These are phyloP conservation scores for Stevia rebaudiana DNA, from an alignment of 140 eudicot species.

Conservation along the genomic window DNA sequence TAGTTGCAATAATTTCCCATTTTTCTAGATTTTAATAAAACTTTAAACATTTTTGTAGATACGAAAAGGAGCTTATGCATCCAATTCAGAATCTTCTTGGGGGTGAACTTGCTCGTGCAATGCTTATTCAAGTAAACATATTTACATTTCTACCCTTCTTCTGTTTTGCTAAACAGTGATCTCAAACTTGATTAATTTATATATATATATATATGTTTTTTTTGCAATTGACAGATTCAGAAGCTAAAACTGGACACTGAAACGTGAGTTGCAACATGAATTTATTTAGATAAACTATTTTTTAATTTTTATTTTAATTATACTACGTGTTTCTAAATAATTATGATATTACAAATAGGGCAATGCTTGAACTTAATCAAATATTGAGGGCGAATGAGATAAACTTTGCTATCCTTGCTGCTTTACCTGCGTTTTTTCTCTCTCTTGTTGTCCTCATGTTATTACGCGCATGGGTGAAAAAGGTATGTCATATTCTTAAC, in stretches of 20 bases:
- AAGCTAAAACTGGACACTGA: constrained; percentile 93
- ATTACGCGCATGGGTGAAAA: constrained; percentile 87
- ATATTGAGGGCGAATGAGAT: constrained; percentile 93
- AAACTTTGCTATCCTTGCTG: constrained; percentile 93
- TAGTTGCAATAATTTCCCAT: not conserved
- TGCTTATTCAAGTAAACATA: constrained; percentile 94
- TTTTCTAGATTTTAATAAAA: not conserved
- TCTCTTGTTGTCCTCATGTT: constrained; percentile 57
- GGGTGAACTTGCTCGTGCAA: constrained; percentile 95
- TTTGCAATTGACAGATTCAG: constrained; percentile 65
- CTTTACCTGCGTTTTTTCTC: constrained; percentile 88
- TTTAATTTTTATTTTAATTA: not conserved
- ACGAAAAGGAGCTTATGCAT: constrained; percentile 91
- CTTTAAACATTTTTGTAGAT: constrained; percentile 39
- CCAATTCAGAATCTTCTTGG: constrained; percentile 86
- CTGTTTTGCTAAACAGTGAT: constrained; percentile 1
- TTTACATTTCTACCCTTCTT: constrained; percentile 1
- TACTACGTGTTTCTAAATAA: constrained; percentile 8
- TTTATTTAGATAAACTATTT: not conserved
- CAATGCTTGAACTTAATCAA: constrained; percentile 95
- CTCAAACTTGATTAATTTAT: constrained; percentile 16
- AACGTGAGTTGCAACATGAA: constrained; percentile 55
- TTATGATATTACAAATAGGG: constrained; percentile 42
- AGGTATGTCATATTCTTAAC: constrained; percentile 38
- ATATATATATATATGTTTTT: not conserved